Percentiles rank a stretch among this genome's conserved stretches.
Conservation (phyloP, 2,329 filamentous ascomycete genomes). For the Cladosporium sp. region DNA sequence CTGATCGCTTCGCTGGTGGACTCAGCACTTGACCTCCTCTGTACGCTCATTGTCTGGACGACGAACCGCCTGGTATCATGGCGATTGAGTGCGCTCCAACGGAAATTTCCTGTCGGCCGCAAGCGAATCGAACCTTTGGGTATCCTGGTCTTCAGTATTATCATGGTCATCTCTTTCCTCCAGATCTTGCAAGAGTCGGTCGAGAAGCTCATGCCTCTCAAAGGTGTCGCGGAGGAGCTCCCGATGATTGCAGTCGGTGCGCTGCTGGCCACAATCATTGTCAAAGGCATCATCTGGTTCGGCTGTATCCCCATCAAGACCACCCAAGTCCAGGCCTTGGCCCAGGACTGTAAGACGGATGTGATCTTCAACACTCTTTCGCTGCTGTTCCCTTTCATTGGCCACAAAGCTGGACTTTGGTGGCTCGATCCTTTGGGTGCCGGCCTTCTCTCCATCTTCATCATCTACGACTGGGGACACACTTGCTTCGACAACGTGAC, state of each 20-base stretch:
- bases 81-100: slow-evolving; percentile 45
- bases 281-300: slow-evolving; percentile 57
- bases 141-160: slow-evolving; percentile 57
- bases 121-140: slow-evolving; percentile 55
- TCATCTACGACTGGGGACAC: slow-evolving; percentile 63
- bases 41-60: slow-evolving; percentile 55
- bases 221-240: slow-evolving; percentile 45
- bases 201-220: slow-evolving; percentile 46
- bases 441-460: slow-evolving; percentile 56
- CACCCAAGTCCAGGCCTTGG: slow-evolving; percentile 57
- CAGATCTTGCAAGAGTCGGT: slow-evolving; percentile 58
- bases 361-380: slow-evolving; percentile 60
- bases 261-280: slow-evolving; percentile 50
- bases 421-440: slow-evolving; percentile 62
- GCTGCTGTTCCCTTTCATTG: slow-evolving; percentile 57
- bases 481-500: slow-evolving; percentile 56
- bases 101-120: slow-evolving; percentile 53
- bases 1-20: slow-evolving; percentile 57
- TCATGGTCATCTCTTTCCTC: slow-evolving; percentile 58
- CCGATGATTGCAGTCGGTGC: slow-evolving; percentile 50
- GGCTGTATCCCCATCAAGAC: slow-evolving; percentile 56
- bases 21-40: slow-evolving; percentile 55
- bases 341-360: slow-evolving; percentile 58
- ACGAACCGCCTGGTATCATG: slow-evolving; percentile 55
- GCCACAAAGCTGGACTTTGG: slow-evolving; percentile 54